These are phyloP conservation scores for Coriaria nepalensis DNA, from an alignment of 306 rosid genomes.

Conservation along the genomic window DNA sequence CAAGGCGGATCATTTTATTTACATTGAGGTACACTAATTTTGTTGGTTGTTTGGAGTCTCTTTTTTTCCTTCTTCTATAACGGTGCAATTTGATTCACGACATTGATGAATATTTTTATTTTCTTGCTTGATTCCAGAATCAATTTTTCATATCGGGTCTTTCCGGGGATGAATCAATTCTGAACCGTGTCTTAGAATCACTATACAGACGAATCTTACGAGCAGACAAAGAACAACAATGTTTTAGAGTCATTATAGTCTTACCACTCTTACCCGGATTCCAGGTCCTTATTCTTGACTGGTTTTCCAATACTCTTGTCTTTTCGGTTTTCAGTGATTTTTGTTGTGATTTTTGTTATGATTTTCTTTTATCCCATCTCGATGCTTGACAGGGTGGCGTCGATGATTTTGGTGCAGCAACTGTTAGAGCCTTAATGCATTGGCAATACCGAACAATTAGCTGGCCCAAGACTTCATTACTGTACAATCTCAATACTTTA, in stretches of 20 bases:
- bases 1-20: constrained; percentile 30
- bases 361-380: background rate
- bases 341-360: background rate
- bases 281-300: constrained; percentile 19
- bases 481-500: constrained; percentile 22
- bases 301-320: background rate
- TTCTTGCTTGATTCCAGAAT: constrained; percentile 24
- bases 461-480: constrained; percentile 31
- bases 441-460: constrained; percentile 42
- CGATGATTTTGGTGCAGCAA: constrained; percentile 40
- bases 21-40: constrained; percentile 26
- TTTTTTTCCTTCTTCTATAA: background rate
- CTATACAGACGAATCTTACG: constrained; percentile 24
- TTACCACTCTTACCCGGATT: constrained; percentile 40
- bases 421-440: constrained; percentile 41
- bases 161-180: constrained; percentile 28
- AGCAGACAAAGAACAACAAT: constrained; percentile 28
- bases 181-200: constrained; percentile 31
- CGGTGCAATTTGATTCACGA: no score
- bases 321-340: background rate
- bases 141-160: constrained; percentile 42
- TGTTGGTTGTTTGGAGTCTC: background rate
- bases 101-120: background rate
- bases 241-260: constrained; percentile 31
- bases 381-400: constrained; percentile 28